Percentiles rank a stretch among this genome's conserved stretches.
Evolutionary conservation across 2,329 filamentous ascomycete species (phyloP).

Genomic region (Ceratocystis destructans): DNA sequence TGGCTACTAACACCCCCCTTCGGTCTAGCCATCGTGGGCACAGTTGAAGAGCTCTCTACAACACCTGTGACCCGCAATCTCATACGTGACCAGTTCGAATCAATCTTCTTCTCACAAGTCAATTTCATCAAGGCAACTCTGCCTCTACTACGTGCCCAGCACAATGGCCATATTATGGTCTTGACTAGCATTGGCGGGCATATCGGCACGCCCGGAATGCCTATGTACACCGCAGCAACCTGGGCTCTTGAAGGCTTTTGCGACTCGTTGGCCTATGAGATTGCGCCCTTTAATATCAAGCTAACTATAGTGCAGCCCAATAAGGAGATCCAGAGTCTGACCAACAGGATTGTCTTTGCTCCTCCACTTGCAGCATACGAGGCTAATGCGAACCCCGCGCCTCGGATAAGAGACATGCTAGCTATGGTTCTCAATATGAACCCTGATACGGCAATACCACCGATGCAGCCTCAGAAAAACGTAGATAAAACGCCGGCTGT

Average conservation of each 20-base stretch:
- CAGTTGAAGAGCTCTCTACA: slow-evolving; percentile 77
- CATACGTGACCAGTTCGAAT: slow-evolving; percentile 83
- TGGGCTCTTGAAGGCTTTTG: slow-evolving; percentile 96
- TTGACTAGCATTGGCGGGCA: slow-evolving; percentile 84
- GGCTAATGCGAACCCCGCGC: slow-evolving; percentile 53
- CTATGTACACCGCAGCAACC: slow-evolving; percentile 80
- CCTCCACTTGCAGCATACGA: slow-evolving; percentile 57
- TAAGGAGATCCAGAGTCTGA: slow-evolving; percentile 78
- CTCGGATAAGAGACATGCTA: slow-evolving; percentile 71
- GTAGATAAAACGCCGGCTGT: slow-evolving; percentile 3
- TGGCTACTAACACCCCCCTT: neutral
- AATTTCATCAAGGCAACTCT: slow-evolving; percentile 88
- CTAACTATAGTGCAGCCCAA: slow-evolving; percentile 92
- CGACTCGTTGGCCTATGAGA: slow-evolving; percentile 88
- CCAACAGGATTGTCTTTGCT: slow-evolving; percentile 73
- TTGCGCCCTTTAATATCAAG: slow-evolving; percentile 93
- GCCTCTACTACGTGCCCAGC: slow-evolving; percentile 63
- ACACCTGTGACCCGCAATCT: slow-evolving; percentile 59
- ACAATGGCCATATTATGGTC: slow-evolving; percentile 79
- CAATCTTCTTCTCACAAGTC: slow-evolving; percentile 87
- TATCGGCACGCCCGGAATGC: slow-evolving; percentile 79
- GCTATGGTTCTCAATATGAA: slow-evolving; percentile 65
- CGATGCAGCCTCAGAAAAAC: slow-evolving; percentile 18
- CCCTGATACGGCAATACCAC: slow-evolving; percentile 44
- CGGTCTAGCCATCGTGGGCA: slow-evolving; percentile 61